Percentiles rank a stretch among this genome's conserved stretches.
These are phyloP conservation scores for Chaetomium olivaceum DNA, from an alignment of 2,329 filamentous ascomycete genomes.

Conservation along the genomic window DNA sequence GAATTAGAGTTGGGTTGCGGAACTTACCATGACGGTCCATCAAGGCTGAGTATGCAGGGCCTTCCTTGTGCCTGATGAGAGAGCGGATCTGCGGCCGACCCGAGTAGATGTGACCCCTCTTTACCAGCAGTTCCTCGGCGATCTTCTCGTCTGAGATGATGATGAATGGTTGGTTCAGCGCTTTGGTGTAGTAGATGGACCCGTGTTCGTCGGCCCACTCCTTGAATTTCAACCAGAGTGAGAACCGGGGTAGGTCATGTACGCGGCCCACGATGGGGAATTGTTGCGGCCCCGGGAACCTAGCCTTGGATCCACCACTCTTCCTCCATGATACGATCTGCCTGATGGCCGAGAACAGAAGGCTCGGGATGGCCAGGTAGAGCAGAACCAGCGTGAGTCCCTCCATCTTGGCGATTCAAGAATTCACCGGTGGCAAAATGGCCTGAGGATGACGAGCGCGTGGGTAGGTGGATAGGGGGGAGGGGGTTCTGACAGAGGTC, in stretches of 20 bases:
- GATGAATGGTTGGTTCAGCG: slow-evolving; percentile 44
- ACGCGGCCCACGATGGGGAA: slow-evolving; percentile 51
- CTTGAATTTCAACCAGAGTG: slow-evolving; percentile 54
- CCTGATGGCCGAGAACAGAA: slow-evolving; percentile 45
- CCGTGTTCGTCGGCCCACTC: slow-evolving; percentile 48
- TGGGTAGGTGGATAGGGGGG: background rate
- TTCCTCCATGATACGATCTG: slow-evolving; percentile 43
- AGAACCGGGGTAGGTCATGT: slow-evolving; percentile 50
- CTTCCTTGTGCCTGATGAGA: slow-evolving; percentile 51
- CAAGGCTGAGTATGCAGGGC: slow-evolving; percentile 50
- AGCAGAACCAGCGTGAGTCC: slow-evolving; percentile 44
- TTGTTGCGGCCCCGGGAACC: slow-evolving; percentile 49
- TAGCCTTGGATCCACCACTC: slow-evolving; percentile 32
- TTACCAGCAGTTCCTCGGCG: slow-evolving; percentile 50
- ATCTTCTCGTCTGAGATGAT: slow-evolving; percentile 52
- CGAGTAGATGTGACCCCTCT: slow-evolving; percentile 52
- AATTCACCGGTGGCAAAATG: background rate
- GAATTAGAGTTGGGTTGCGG: too few species aligned
- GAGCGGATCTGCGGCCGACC: slow-evolving; percentile 53
- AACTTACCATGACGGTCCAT: slow-evolving; percentile 51
- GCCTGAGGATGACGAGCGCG: background rate
- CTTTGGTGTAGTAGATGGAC: slow-evolving; percentile 47
- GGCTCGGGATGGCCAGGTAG: slow-evolving; percentile 49
- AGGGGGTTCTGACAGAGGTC: background rate
- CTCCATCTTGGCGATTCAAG: slow-evolving; percentile 39